These are phyloP conservation scores for Tricholoma saponaceum DNA, from an alignment of 768 basidiomycete species.

Conservation along the genomic window DNA sequence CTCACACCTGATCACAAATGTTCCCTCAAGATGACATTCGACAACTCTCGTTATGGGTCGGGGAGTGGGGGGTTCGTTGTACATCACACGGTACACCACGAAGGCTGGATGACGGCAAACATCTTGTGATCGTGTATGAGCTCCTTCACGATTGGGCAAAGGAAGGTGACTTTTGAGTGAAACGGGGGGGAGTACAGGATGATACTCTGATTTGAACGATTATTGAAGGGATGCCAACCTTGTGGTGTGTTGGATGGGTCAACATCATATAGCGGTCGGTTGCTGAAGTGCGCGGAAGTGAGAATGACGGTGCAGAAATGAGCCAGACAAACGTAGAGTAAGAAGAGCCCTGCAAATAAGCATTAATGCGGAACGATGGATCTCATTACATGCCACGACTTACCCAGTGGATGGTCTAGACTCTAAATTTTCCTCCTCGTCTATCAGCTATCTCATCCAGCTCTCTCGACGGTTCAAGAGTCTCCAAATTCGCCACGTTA, in stretches of 20 bases:
- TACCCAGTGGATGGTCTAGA: slow-evolving; percentile 64
- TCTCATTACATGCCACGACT: slow-evolving; percentile 12
- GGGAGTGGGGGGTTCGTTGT: slow-evolving; percentile 51
- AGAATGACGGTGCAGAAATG: slow-evolving; percentile 76
- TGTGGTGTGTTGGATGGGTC: slow-evolving; percentile 60
- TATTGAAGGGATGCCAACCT: slow-evolving; percentile 52
- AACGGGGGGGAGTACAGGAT: slow-evolving; percentile 50
- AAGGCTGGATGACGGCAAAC: slow-evolving; percentile 73
- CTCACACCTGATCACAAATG: too few relatives aligned
- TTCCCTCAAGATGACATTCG: slow-evolving; percentile 52
- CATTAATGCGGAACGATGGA: neutral
- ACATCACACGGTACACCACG: slow-evolving; percentile 59
- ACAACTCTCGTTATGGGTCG: slow-evolving; percentile 58
- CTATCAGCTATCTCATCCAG: slow-evolving; percentile 23
- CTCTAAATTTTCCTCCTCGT: slow-evolving; percentile 33
- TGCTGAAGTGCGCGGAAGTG: slow-evolving; percentile 42
- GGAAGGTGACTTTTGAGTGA: slow-evolving; percentile 62
- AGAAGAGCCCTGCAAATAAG: slow-evolving; percentile 54
- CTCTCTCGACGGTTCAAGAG: slow-evolving; percentile 41
- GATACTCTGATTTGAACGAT: slow-evolving; percentile 12
- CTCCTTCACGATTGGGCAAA: slow-evolving; percentile 43
- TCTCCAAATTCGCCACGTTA: slow-evolving; percentile 51
- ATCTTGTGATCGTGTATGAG: too few relatives aligned
- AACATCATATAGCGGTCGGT: slow-evolving; percentile 56
- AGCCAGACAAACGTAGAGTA: slow-evolving; percentile 59